Evolutionary conservation across 768 basidiomycete species (phyloP).

Genomic region (Trametes gibbosa): DNA sequence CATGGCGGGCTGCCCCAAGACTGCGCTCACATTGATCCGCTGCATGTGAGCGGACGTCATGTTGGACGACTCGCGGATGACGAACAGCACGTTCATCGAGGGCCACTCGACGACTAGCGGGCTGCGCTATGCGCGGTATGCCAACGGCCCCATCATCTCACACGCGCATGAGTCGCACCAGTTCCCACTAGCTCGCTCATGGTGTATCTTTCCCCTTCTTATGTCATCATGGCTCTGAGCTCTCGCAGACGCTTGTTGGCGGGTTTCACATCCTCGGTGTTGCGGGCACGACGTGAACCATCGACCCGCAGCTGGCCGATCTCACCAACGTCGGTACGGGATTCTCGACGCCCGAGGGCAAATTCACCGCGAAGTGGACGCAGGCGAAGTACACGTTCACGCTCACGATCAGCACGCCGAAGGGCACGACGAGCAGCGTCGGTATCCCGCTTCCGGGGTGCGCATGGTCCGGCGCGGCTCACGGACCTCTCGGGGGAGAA

Average conservation of each 20-base stretch:
- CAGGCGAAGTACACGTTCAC: neutral
- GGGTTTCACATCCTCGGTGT: conserved; percentile 16
- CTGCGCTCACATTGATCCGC: conserved; percentile 16
- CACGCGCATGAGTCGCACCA: conserved; percentile 17
- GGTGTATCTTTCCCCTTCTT: too few relatives aligned
- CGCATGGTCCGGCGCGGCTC: neutral
- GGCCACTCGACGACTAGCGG: conserved; percentile 11
- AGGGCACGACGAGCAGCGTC: conserved; percentile 8
- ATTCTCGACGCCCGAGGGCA: conserved; percentile 12
- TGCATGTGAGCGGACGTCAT: conserved; percentile 20
- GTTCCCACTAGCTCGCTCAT: conserved; percentile 17
- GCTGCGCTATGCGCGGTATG: conserved; percentile 18
- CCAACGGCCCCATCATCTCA: conserved; percentile 18
- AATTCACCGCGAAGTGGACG: conserved; percentile 15
- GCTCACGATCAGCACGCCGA: conserved; percentile 10
- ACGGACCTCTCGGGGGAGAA: neutral
- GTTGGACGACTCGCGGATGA: conserved; percentile 21
- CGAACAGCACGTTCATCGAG: conserved; percentile 23
- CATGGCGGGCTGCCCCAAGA: conserved; percentile 11
- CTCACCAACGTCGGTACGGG: conserved; percentile 13
- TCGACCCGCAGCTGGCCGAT: conserved; percentile 11
- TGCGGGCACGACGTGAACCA: conserved; percentile 13
- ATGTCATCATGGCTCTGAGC: too few relatives aligned
- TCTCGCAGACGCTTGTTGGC: conserved; percentile 7
- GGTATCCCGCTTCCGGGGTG: conserved; percentile 8